phyloP scores from a whole-genome alignment of 139 green algal species.

The Desmodesmus armatus region DNA sequence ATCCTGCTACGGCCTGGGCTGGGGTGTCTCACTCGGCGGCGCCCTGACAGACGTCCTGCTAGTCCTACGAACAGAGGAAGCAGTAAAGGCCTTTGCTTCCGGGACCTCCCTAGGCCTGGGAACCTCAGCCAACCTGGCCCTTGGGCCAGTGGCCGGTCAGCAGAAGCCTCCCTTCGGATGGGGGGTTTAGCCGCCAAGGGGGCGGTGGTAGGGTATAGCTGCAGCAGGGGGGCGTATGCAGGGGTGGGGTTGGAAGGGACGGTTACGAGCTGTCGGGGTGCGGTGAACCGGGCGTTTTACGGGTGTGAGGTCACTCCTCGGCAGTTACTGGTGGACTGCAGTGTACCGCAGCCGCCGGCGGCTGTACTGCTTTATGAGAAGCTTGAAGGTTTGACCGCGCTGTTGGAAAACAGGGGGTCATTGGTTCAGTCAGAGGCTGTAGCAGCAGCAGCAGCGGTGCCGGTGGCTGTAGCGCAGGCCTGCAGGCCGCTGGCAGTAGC shows the following conservation, averaged over 20 bases:
- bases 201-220: conserved; percentile 62
- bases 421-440: background rate
- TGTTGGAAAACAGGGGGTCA: conserved; percentile 14
- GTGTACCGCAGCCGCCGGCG: conserved; percentile 62
- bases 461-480: background rate
- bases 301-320: conserved; percentile 59
- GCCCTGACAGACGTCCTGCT: conserved; percentile 74
- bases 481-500: background rate
- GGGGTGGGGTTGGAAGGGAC: conserved; percentile 71
- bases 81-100: conserved; percentile 58
- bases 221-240: conserved; percentile 67
- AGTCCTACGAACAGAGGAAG: conserved; percentile 57
- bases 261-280: conserved; percentile 38
- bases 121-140: conserved; percentile 55
- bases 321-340: conserved; percentile 68
- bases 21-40: conserved; percentile 64
- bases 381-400: conserved; percentile 43
- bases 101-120: conserved; percentile 62
- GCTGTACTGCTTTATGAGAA: conserved; percentile 68
- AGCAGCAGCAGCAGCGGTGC: background rate
- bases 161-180: conserved; percentile 60
- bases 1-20: conserved; percentile 60
- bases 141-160: conserved; percentile 69
- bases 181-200: conserved; percentile 37
- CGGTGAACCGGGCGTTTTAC: conserved; percentile 57